These are phyloP conservation scores for Xylaria sp. DNA, from an alignment of 2,329 filamentous ascomycete genomes.

Conservation along the genomic window DNA sequence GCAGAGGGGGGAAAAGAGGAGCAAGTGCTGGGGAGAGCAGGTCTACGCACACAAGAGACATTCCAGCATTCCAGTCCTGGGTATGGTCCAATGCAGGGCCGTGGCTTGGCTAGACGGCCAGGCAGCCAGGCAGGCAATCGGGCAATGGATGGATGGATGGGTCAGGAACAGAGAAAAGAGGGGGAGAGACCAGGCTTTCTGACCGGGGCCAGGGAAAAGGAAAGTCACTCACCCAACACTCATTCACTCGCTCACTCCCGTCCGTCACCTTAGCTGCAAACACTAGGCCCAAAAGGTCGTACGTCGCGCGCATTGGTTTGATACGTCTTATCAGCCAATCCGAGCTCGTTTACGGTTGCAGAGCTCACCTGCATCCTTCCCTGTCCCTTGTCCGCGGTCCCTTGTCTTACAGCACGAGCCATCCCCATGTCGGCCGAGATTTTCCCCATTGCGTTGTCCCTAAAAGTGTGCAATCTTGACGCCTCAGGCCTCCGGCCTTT, in stretches of 20 bases:
- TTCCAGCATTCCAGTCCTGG: neutral
- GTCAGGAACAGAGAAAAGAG: neutral
- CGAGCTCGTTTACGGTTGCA: constrained; percentile 20
- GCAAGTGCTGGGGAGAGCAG: constrained; percentile 27
- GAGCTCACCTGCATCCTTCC: constrained; percentile 27
- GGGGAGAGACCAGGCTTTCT: neutral
- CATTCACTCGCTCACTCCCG: neutral
- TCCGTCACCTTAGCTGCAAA: neutral
- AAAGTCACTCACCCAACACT: constrained; percentile 22
- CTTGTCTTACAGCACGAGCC: constrained; percentile 29
- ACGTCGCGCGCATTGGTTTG: constrained; percentile 22
- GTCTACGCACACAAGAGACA: constrained; percentile 27
- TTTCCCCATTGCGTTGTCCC: constrained; percentile 7
- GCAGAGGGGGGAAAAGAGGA: constrained; percentile 29
- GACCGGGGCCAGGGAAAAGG: neutral
- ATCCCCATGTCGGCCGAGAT: constrained; percentile 29
- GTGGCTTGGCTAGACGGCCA: neutral
- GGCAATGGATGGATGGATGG: neutral
- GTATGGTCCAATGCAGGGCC: constrained; percentile 10
- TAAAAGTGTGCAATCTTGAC: constrained; percentile 14
- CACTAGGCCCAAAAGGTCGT: constrained; percentile 31
- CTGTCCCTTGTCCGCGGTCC: constrained; percentile 20
- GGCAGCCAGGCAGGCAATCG: constrained; percentile 4
- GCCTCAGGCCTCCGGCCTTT: constrained; percentile 26
- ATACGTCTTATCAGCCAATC: constrained; percentile 30